Evolutionary conservation across 225 moss, liverwort and hornwort genomes (phyloP), one percentile per base, ranked within the genome.

Genomic region (Antitrichia curtipendula): DNA sequence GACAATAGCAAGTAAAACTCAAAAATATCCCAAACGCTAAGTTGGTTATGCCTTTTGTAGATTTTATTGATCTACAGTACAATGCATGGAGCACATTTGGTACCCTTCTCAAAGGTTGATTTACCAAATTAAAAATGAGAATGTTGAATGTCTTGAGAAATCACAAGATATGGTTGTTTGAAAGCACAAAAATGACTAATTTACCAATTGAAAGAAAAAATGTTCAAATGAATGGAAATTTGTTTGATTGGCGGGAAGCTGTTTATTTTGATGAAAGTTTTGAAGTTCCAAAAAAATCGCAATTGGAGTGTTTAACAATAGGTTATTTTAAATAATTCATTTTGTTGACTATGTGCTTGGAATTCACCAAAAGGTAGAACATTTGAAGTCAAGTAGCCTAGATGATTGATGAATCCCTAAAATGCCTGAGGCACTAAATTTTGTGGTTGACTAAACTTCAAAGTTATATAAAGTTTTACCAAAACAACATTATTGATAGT

Each of bases 21-120:
- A 7, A 66, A 18, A 13, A 40, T 2, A 40, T 23, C 3, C 2
- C 2, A 0, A 40, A 68, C 2, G 8, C 0, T 40, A 4, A 24
- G 14, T 40, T 40, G 0, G 7, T 40, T 69, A 15, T 0, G 4
- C 5, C 15, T 45, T 45, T 71, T 43, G 9, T 43, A 9, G 16
- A 16, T 8, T 70, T 41, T 3, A 41, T 25, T 9, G 16, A 71
- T 71, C 16, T 43, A 8, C 1, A 40, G 13, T 68, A 7, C 13
- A 69, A 12, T 24, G 8, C 24, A 4, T 3, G 50, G 50, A 15
- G 6, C 5, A 25, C 43, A 43, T 16, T 38, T 40, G 13, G 24
- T 23, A 38, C 13, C 68, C 40, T 38, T 24, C 2, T 13, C 14
- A 24, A 38, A 38, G 0, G 4, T 25, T 0, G 1, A 8, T 41